phyloP scores from a whole-genome alignment of 768 basidiomycete genomes.

The Termitomyces sp. region DNA sequence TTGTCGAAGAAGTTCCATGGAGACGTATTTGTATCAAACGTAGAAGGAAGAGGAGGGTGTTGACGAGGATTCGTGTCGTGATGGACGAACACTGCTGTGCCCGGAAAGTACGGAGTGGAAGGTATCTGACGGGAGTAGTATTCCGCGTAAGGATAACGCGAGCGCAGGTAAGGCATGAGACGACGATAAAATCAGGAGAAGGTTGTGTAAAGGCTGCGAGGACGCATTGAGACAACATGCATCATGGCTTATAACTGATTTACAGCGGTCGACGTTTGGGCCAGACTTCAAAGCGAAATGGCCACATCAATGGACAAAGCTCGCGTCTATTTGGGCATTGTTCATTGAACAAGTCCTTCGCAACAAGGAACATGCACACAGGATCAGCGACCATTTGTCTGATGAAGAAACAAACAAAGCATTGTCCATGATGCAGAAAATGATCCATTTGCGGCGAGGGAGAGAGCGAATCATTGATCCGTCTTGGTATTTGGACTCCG shows the following conservation, averaged over 20 bases:
- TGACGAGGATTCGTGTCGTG: neutral
- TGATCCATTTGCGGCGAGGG: neutral
- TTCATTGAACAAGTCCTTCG: neutral
- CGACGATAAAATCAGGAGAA: neutral
- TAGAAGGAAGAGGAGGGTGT: neutral
- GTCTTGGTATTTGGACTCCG: neutral
- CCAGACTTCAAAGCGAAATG: conserved; percentile 6
- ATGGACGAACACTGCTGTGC: neutral
- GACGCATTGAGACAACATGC: neutral
- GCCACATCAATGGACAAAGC: conserved; percentile 11
- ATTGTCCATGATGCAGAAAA: neutral
- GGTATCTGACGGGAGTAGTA: neutral
- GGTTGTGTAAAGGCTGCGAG: neutral
- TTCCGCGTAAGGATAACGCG: neutral
- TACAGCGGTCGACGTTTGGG: conserved; percentile 4
- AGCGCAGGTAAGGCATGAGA: neutral
- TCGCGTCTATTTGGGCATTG: conserved; percentile 3
- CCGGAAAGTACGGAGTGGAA: neutral
- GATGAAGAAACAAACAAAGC: neutral
- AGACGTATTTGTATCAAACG: neutral
- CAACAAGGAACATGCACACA: neutral
- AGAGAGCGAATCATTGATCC: neutral
- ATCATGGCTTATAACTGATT: conserved; percentile 1
- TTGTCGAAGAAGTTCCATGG: neutral
- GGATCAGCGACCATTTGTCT: neutral